Percentiles rank a stretch among this genome's conserved stretches.
Evolutionary conservation across 371 early-diverging fungal genomes (phyloP).

Genomic region (Mucor circinelloides): DNA sequence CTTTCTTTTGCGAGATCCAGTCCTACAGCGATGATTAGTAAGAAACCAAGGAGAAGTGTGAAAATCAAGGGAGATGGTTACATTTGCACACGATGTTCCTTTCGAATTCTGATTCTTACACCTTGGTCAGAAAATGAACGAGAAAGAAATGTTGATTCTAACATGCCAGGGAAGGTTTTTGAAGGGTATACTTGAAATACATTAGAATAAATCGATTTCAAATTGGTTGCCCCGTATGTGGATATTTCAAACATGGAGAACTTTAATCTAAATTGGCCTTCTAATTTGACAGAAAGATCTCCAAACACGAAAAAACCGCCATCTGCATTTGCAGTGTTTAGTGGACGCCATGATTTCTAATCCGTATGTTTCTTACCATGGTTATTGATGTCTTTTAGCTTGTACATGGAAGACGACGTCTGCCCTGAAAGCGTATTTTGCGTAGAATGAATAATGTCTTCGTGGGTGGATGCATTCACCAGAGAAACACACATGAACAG

Average conservation of each 20-base stretch:
- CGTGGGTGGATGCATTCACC: slow-evolving; percentile 51
- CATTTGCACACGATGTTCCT: slow-evolving; percentile 45
- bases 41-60: background rate
- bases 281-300: slow-evolving; percentile 83
- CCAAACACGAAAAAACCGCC: slow-evolving; percentile 93
- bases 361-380: slow-evolving; percentile 53
- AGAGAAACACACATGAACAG: slow-evolving; percentile 76
- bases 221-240: slow-evolving; percentile 36
- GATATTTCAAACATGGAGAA: slow-evolving; percentile 82
- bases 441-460: slow-evolving; percentile 19
- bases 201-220: slow-evolving; percentile 66
- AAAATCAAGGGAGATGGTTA: slow-evolving; percentile 8
- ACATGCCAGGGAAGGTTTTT: slow-evolving; percentile 88
- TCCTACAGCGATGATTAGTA: slow-evolving; percentile 7
- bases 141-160: slow-evolving; percentile 82
- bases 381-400: slow-evolving; percentile 78
- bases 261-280: slow-evolving; percentile 82
- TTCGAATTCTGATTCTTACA: slow-evolving; percentile 83
- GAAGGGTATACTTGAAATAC: slow-evolving; percentile 80
- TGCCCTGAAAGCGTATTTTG: slow-evolving; percentile 62
- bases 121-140: slow-evolving; percentile 91
- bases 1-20: slow-evolving; percentile 24
- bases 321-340: slow-evolving; percentile 33
- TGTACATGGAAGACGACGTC: slow-evolving; percentile 82
- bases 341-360: background rate